A percentile compares a stretch with the other conserved stretches of the same genome.
Conservation (phyloP, 805 yeast species). For the Schizosaccharomyces osmophilus region DNA sequence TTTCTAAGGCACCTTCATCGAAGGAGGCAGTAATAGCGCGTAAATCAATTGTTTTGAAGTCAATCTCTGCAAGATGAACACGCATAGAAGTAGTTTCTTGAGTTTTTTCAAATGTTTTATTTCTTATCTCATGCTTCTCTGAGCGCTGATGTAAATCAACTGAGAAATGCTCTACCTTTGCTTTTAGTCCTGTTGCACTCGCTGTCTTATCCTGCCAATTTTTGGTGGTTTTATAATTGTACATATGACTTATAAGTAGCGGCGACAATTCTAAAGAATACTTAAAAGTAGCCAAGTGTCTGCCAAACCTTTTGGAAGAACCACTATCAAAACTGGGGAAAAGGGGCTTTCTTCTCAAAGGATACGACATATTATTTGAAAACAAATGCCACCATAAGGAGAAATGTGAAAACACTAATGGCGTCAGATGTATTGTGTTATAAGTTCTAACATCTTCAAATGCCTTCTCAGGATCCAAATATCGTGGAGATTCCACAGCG, state of each 20-base stretch:
- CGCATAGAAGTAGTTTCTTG: slow-evolving; percentile 23
- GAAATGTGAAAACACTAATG: slow-evolving; percentile 41
- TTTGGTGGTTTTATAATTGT: slow-evolving; percentile 26
- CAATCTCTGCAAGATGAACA: slow-evolving; percentile 45
- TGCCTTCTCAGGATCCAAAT: slow-evolving; percentile 3
- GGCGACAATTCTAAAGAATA: slow-evolving; percentile 54
- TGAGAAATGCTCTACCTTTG: slow-evolving; percentile 27
- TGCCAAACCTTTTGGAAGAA: slow-evolving; percentile 43
- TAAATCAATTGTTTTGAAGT: slow-evolving; percentile 42
- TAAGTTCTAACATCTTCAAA: slow-evolving; percentile 13
- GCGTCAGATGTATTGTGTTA: slow-evolving; percentile 58
- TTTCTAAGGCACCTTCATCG: slow-evolving; percentile 27
- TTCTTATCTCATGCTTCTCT: slow-evolving; percentile 10
- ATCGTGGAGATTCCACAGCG: slow-evolving; percentile 22
- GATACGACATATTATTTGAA: slow-evolving; percentile 52
- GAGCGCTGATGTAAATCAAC: slow-evolving; percentile 44
- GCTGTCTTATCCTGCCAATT: slow-evolving; percentile 19
- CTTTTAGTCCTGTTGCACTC: slow-evolving; percentile 43
- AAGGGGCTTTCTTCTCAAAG: slow-evolving; percentile 49
- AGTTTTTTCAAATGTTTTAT: slow-evolving; percentile 4
- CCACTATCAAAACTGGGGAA: slow-evolving; percentile 22
- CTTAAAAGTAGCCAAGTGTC: slow-evolving; percentile 51
- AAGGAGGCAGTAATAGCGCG: slow-evolving; percentile 41
- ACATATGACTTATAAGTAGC: slow-evolving; percentile 48
- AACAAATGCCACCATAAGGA: slow-evolving; percentile 71